Evolutionary conservation across 1,284 basidiomycete genomes (phyloP), one percentile per base, ranked within the genome.

Genomic region (Paramarasmius palmivorus): DNA sequence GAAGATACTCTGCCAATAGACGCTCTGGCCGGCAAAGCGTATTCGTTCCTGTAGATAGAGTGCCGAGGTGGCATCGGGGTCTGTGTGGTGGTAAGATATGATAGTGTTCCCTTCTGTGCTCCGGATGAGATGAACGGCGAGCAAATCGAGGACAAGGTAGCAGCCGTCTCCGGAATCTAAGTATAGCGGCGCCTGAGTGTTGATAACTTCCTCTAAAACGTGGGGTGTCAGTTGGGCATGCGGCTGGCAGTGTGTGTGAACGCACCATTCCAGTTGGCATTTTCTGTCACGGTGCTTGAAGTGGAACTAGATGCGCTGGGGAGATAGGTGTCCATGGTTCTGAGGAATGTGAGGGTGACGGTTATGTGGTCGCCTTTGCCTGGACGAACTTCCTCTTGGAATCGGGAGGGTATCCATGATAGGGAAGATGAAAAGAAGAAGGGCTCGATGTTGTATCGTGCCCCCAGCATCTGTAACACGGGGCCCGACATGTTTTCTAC

Each of bases 1-100:
- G 52, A 82, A 78, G 44, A 83, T 74, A 51, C 75, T 78, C 49
- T 73, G 68, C 81, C 81, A 83, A 55, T 83, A 83, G 3, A 82
- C 78, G 53, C 74, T 77, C 57, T 72, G 71, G 9, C 73, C 72
- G n/a, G 73, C 73, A 60, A 71, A 70, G 10, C 65, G 66, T 40
- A 75, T 69, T 20, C 73, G 64, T 50, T 71, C 66, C 46, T 73
- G 71, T 2, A 76, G 60, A 50, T 68, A 70, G 1, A 55, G 42
- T 0, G 74, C 73, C 6, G 64, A 65, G 2, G 72, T 72, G 1
- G 68, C 68, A 9, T 68, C 54, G 9, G 68, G 17, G 34, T 52
- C 60, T 10, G 52, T 63, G 17, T 72, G 68, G 55, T 74, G 73
- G 49, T 71, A 74, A 0, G 72, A 73, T 35, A 76, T 71, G 44